Conservation (phyloP, 139 green algal genomes). For the Tetradesmus lagerheimii region DNA sequence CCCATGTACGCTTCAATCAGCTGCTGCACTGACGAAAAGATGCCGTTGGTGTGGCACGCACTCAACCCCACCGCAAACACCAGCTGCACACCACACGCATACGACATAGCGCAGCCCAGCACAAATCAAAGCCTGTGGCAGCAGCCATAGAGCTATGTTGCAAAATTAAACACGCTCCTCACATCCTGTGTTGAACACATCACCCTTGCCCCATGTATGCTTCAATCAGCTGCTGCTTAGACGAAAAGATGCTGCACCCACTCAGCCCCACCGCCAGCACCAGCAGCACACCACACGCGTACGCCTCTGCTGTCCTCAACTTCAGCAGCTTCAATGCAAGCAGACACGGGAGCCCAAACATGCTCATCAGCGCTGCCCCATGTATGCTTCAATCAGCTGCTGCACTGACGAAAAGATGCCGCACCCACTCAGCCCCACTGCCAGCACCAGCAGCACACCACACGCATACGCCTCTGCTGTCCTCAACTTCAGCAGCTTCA, state of each 20-base stretch:
- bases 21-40: constrained; percentile 54
- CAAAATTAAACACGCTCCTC: neutral
- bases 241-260: constrained; percentile 42
- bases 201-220: neutral
- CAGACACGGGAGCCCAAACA: constrained; percentile 56
- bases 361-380: too few relatives aligned
- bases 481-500: constrained; percentile 44
- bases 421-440: constrained; percentile 29
- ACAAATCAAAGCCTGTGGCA: neutral
- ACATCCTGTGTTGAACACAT: neutral
- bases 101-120: constrained; percentile 22
- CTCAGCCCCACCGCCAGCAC: constrained; percentile 39
- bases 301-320: constrained; percentile 13
- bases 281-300: constrained; percentile 40
- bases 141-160: too few relatives aligned
- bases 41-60: constrained; percentile 15
- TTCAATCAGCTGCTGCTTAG: constrained; percentile 48
- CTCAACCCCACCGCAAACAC: constrained; percentile 33
- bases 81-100: constrained; percentile 25
- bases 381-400: constrained; percentile 47
- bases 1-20: constrained; percentile 26
- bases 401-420: constrained; percentile 50
- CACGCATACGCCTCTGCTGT: constrained; percentile 29
- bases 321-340: constrained; percentile 53
- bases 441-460: constrained; percentile 34